Base-by-base conservation (phyloP, 495 filamentous ascomycete genomes). In the Podospora bellae-mahoneyi region DNA sequence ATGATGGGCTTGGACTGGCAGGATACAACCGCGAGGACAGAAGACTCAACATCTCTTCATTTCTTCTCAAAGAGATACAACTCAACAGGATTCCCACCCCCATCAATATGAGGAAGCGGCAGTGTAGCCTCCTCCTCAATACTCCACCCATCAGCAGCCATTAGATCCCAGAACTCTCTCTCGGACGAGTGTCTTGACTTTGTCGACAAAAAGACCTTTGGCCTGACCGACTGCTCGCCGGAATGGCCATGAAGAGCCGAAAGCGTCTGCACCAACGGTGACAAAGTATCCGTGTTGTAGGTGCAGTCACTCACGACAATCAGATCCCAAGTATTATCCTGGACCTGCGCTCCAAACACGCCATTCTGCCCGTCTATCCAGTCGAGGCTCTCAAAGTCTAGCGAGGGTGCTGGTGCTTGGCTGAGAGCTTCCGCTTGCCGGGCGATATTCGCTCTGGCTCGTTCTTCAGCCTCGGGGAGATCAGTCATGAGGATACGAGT, bases 281-380 rank as follows among this genome's bases (percentile, higher is more conserved):
- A 90, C 48, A 93, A 80, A 58, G 88, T 92, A 75, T 95, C 92
- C 39, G 87, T 83, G 76, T 98, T 99, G 80, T 99, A 99, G 13
- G 93, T 99, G 81, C 95, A 97, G 74, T 99, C 95, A 19, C 93
- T 92, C 1, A 96, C 83, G 5, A 96, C 76, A 26, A 97, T 82
- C 39, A 98, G 72, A 75, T 96, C 90, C 78, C 89, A 88, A 0
- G 74, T 70, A 27, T 76, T 77, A 2, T 78, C 73, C 28, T 72
- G 72, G 4, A 81, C 78, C 19, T 76, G 73, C 0, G 64, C 64
- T 4, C 79, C 79, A 62, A 84, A 80, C 0, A 9, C 32, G 0
- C 79, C 81, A 7, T 72, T 65, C 68, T 69, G 69, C 3, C 77
- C 81, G 27, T 82, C 78, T 39, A 82, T 74, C 95, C 95, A 99